These are phyloP conservation scores for Eimeria praecox DNA, from an alignment of 169 alveolate genomes.

Conservation along the genomic window DNA sequence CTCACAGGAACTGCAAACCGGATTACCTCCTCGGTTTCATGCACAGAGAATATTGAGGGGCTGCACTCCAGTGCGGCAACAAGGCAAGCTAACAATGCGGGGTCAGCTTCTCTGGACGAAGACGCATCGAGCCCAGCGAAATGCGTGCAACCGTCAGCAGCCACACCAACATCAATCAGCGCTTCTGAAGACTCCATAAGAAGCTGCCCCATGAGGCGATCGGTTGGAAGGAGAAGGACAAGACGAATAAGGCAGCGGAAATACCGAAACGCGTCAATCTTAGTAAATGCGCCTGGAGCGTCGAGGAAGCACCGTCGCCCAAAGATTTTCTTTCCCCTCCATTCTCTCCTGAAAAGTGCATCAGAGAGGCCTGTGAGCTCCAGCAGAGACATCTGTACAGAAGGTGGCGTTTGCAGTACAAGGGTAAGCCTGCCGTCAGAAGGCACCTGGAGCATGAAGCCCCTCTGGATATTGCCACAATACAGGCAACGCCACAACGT, in stretches of 20 bases:
- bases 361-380: neutral
- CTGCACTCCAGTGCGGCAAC: neutral
- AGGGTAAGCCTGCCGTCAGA: too few relatives aligned
- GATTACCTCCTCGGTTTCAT: neutral
- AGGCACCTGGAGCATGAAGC: neutral
- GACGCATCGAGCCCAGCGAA: neutral
- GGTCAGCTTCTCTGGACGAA: neutral
- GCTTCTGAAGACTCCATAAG: slow-evolving; percentile 25
- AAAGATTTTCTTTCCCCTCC: neutral
- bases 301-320: neutral
- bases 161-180: neutral
- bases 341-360: neutral
- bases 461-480: neutral
- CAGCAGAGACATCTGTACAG: neutral
- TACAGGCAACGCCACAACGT: too few relatives aligned
- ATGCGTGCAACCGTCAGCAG: neutral
- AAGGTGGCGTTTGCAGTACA: too few relatives aligned
- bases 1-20: neutral
- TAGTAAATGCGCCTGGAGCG: neutral
- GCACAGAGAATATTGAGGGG: neutral
- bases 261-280: neutral
- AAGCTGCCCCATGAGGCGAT: slow-evolving; percentile 60
- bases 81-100: neutral
- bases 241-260: neutral
- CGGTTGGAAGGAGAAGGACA: neutral